These are phyloP conservation scores for Malus asiatica DNA, from an alignment of 306 rosid species.

Conservation along the genomic window DNA sequence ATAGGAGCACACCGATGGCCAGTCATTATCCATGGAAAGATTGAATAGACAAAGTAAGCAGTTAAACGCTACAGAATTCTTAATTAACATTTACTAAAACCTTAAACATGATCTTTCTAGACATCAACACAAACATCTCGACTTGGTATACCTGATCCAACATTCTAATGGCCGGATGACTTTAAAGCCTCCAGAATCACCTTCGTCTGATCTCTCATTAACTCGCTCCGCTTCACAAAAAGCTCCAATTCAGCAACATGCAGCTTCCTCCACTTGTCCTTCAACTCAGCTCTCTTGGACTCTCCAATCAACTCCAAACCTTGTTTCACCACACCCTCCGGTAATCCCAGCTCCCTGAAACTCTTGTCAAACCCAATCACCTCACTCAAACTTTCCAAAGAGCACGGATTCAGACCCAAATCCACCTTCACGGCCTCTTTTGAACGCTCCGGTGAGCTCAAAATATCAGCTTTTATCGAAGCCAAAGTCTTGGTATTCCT, in stretches of 20 bases:
- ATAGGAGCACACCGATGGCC: not conserved
- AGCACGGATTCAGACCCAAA: not conserved
- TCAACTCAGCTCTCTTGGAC: slow-evolving; percentile 39
- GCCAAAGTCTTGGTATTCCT: slow-evolving; percentile 13
- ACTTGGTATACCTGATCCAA: not conserved
- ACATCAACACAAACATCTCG: not conserved
- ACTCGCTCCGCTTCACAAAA: slow-evolving; percentile 19
- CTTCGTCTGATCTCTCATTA: slow-evolving; percentile 28
- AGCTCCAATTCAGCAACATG: slow-evolving; percentile 45
- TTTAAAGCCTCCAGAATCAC: slow-evolving; percentile 35
- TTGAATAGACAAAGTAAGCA: not conserved
- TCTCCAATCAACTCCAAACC: slow-evolving; percentile 34
- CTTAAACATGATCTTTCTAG: not conserved
- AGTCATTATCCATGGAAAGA: not conserved
- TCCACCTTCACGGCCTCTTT: slow-evolving; percentile 18
- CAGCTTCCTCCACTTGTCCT: slow-evolving; percentile 41
- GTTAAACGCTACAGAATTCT: not conserved
- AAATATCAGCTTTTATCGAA: slow-evolving; percentile 10
- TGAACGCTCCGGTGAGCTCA: not conserved
- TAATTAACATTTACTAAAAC: not conserved
- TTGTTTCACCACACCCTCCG: slow-evolving; percentile 21
- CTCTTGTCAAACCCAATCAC: slow-evolving; percentile 17
- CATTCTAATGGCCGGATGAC: slow-evolving; percentile 22
- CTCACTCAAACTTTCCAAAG: slow-evolving; percentile 9
- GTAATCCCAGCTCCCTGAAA: slow-evolving; percentile 13